phyloP scores from a whole-genome alignment of 2,329 filamentous ascomycete genomes.

The Claviceps purpurea region DNA sequence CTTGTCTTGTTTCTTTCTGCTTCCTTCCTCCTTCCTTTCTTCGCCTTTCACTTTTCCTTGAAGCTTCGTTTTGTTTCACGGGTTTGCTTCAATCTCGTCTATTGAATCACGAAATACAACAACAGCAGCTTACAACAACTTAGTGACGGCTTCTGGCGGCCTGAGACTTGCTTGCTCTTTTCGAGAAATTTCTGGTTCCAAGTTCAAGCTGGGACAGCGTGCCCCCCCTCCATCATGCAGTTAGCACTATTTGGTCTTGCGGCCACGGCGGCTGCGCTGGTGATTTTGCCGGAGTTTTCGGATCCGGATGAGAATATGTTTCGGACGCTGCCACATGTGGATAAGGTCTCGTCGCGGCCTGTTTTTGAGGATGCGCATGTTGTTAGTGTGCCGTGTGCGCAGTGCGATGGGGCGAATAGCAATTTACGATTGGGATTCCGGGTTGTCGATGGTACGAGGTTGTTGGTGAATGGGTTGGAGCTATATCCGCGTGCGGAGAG shows the following conservation, averaged over 20 bases:
- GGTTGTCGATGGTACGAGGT: slow-evolving; percentile 32
- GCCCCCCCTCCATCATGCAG: slow-evolving; percentile 15
- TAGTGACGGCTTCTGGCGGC: too few species aligned
- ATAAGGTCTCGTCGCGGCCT: slow-evolving; percentile 24
- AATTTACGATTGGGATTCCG: slow-evolving; percentile 41
- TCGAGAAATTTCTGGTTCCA: too few species aligned
- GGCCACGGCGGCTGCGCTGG: slow-evolving; percentile 30
- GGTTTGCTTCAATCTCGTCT: too few species aligned
- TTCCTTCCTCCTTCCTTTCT: too few species aligned
- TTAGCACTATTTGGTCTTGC: slow-evolving; percentile 20
- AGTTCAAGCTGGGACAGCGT: too few species aligned
- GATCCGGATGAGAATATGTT: slow-evolving; percentile 28
- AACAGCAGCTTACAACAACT: too few species aligned
- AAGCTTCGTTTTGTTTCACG: too few species aligned
- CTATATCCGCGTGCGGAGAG: slow-evolving; percentile 43
- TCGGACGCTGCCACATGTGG: slow-evolving; percentile 24
- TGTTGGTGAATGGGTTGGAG: slow-evolving; percentile 47
- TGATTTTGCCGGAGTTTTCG: slow-evolving; percentile 38
- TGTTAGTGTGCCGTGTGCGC: slow-evolving; percentile 38
- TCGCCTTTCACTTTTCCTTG: too few species aligned
- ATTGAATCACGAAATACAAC: too few species aligned
- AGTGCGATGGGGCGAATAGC: slow-evolving; percentile 34
- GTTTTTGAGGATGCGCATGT: slow-evolving; percentile 21
- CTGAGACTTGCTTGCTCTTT: too few species aligned
- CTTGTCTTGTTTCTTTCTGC: background rate